Evolutionary conservation across 2,329 filamentous ascomycete species (phyloP), one percentile per base, ranked within the genome.

Genomic region (Neoscytalidium dimidiatum): DNA sequence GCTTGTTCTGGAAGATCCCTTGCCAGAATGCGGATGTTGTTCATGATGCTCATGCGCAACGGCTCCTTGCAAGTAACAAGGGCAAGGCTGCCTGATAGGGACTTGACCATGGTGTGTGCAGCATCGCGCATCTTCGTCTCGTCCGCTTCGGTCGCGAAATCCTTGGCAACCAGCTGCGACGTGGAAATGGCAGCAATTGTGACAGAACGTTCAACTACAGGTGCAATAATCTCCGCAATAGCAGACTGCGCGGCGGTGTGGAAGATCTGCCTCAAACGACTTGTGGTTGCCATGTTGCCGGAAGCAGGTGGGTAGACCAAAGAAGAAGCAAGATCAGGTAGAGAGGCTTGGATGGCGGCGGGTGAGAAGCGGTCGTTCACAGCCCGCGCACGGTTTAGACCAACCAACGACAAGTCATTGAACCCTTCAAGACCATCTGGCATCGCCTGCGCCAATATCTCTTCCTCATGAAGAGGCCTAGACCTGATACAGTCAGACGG

Each of bases 51-150:
- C 77, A 96, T 95, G 67, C 95, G 89, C 17, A 99, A 84, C 17
- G 95, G 95, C 77, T 99, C 95, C 78, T 98, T 99, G 75, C 94
- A 98, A 3, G 95, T 99, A n/a, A 99, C 95, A 33, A 97, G 85
- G 14, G 95, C 95, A 64, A 99, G 84, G 73, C 93, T 97, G 43
- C 95, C 95, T 26, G 95, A 94, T 28, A 97, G 91, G 58, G 94
- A 90, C 78, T 97, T 95, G 51, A 97, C 95, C 88, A 98, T 96
- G 68, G 90, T 96, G 69, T 96, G 89, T 3, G 95, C 94, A 33
- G 94, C 91, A 58, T 89, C 90, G 61, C 93, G 90, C 62, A 98
- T 85, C 67, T 92, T 91, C 69, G 92, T 91, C 78, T 96, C 92
- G 72, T 97, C 93, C 2, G 90, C 88, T 73, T 99, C 96, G 62